Conservation (phyloP, 2,329 filamentous ascomycete species). For the Hypoxylon sp. region DNA sequence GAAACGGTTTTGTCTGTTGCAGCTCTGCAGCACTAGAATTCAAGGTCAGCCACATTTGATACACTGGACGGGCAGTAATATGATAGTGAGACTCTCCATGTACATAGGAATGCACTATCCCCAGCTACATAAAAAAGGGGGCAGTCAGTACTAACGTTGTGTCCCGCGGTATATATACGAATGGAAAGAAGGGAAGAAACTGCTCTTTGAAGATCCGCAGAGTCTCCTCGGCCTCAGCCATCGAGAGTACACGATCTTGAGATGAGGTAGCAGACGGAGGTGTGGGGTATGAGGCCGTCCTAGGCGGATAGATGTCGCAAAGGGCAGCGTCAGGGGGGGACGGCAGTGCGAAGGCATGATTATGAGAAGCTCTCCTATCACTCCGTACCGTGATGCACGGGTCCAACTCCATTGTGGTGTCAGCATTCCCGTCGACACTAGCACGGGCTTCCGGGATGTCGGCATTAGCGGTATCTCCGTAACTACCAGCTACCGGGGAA, state of each 20-base stretch:
- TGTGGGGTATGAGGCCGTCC: conserved; percentile 37
- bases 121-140: not conserved
- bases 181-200: conserved; percentile 48
- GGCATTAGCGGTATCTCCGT: conserved; percentile 11
- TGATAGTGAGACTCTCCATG: not conserved
- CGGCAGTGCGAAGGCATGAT: conserved; percentile 20
- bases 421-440: conserved; percentile 13
- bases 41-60: conserved; percentile 30
- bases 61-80: not conserved
- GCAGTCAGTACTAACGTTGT: conserved; percentile 34
- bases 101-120: not conserved
- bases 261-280: conserved; percentile 37
- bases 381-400: conserved; percentile 17
- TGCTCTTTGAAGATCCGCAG: conserved; percentile 45
- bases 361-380: conserved; percentile 9
- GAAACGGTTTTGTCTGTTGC: conserved; percentile 54
- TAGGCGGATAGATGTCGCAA: conserved; percentile 31
- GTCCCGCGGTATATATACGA: conserved; percentile 47
- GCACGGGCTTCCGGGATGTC: conserved; percentile 15
- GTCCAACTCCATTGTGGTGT: conserved; percentile 23
- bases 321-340: conserved; percentile 24
- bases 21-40: conserved; percentile 43
- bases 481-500: conserved; percentile 16
- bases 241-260: conserved; percentile 35
- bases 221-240: conserved; percentile 46